A percentile compares a stretch with the other conserved stretches of the same genome.
These are phyloP conservation scores for Myrica gale DNA, from an alignment of 306 rosid genomes.

Conservation along the genomic window DNA sequence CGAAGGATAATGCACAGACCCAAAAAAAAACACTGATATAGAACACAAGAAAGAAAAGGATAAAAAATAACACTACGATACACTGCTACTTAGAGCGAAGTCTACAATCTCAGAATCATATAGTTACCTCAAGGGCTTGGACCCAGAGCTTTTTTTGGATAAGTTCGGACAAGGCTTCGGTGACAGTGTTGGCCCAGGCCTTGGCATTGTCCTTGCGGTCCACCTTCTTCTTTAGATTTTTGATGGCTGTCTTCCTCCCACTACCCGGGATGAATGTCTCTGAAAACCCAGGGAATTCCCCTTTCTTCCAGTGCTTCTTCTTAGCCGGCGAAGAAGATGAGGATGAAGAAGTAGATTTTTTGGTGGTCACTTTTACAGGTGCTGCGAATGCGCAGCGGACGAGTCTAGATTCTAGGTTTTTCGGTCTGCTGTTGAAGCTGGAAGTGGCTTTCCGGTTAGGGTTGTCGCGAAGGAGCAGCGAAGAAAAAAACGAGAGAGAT, in stretches of 20 bases:
- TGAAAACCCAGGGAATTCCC: constrained; percentile 69
- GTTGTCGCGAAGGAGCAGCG: constrained; percentile 45
- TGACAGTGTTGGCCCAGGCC: constrained; percentile 91
- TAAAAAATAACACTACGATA: neutral
- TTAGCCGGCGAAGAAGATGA: constrained; percentile 41
- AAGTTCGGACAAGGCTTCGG: constrained; percentile 68
- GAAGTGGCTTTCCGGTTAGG: constrained; percentile 29
- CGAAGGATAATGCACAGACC: neutral
- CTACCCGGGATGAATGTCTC: constrained; percentile 35
- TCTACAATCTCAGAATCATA: too few species aligned
- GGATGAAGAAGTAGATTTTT: constrained; percentile 15
- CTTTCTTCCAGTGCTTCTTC: constrained; percentile 81
- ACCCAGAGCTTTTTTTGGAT: constrained; percentile 84
- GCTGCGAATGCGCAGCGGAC: constrained; percentile 50
- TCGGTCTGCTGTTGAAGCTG: constrained; percentile 21
- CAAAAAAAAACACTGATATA: neutral
- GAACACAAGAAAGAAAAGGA: too few species aligned
- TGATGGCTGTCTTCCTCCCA: constrained; percentile 54
- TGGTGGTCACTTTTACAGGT: constrained; percentile 35
- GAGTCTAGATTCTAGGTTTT: constrained; percentile 27
- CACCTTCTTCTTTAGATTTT: constrained; percentile 74
- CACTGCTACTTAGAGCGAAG: neutral
- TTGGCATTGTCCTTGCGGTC: constrained; percentile 69
- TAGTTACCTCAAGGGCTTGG: constrained; percentile 84
- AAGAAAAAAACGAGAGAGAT: constrained; percentile 65